A percentile compares a stretch with the other conserved stretches of the same genome.
phyloP scores from a whole-genome alignment of 768 basidiomycete genomes.

The Calocera viscosa region DNA sequence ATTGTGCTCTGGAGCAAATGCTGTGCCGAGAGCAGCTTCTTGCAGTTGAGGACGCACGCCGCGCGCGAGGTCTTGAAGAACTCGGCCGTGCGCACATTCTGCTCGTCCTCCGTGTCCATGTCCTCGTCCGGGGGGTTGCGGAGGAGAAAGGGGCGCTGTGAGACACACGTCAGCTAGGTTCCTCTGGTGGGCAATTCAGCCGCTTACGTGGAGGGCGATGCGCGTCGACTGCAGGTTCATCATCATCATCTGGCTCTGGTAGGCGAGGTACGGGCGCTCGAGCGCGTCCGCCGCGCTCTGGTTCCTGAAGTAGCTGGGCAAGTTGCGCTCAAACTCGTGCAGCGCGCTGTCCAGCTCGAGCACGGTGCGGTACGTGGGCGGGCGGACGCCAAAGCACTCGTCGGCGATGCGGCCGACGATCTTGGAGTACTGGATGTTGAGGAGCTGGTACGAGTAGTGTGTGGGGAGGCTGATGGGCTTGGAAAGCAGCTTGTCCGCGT shows the following conservation, averaged over 20 bases:
- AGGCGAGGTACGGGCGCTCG: not conserved
- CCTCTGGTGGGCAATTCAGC: not conserved
- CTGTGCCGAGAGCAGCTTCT: slow-evolving; percentile 5
- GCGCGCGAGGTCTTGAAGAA: slow-evolving; percentile 7
- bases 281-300: slow-evolving; percentile 3
- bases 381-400: slow-evolving; percentile 3
- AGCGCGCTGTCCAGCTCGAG: slow-evolving; percentile 4
- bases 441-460: slow-evolving; percentile 8
- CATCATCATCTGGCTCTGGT: slow-evolving; percentile 8
- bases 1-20: slow-evolving; percentile 3
- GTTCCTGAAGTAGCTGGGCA: not conserved
- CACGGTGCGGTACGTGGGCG: not conserved
- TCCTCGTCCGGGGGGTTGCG: slow-evolving; percentile 3
- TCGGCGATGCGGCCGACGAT: slow-evolving; percentile 2
- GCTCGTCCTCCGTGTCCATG: not conserved
- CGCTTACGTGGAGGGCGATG: not conserved
- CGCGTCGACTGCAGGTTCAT: slow-evolving; percentile 6
- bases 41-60: slow-evolving; percentile 3
- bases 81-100: slow-evolving; percentile 4
- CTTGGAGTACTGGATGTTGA: slow-evolving; percentile 2
- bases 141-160: not conserved
- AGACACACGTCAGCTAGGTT: not conserved
- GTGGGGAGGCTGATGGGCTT: not conserved
- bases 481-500: not conserved
- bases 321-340: slow-evolving; percentile 5